phyloP scores from a whole-genome alignment of 805 yeast species.

The Metschnikowia hibisci region DNA sequence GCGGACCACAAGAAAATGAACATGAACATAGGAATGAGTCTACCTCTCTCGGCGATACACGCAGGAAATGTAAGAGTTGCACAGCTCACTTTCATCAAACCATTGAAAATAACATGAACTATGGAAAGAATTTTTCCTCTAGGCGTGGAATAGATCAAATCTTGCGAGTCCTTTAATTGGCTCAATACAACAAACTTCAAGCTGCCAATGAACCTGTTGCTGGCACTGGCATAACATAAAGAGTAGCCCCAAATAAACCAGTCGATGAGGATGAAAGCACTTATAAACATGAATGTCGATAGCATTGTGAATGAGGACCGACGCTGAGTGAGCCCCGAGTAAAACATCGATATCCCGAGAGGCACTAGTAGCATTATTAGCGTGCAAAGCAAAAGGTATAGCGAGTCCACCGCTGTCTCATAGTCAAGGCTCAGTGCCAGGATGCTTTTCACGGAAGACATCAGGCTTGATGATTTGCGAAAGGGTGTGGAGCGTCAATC shows the following conservation, averaged over 20 bases:
- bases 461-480: background rate
- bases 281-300: slow-evolving; percentile 30
- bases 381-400: slow-evolving; percentile 37
- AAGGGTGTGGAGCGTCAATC: background rate
- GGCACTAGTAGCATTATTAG: slow-evolving; percentile 29
- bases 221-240: slow-evolving; percentile 33
- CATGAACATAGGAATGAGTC: slow-evolving; percentile 39
- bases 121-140: slow-evolving; percentile 37
- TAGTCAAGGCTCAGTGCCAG: slow-evolving; percentile 4
- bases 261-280: slow-evolving; percentile 33
- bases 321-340: slow-evolving; percentile 42
- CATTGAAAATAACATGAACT: slow-evolving; percentile 38
- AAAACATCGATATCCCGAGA: slow-evolving; percentile 37
- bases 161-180: slow-evolving; percentile 10
- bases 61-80: slow-evolving; percentile 42
- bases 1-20: slow-evolving; percentile 38
- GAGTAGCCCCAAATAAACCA: slow-evolving; percentile 47
- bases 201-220: slow-evolving; percentile 34
- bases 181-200: slow-evolving; percentile 26
- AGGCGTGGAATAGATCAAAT: slow-evolving; percentile 26
- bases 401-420: slow-evolving; percentile 20
- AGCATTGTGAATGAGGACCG: slow-evolving; percentile 40
- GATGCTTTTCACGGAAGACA: background rate
- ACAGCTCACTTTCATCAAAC: slow-evolving; percentile 36
- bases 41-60: slow-evolving; percentile 42